phyloP scores from a whole-genome alignment of 805 yeast genomes.

The Saturnispora zaruensis region DNA sequence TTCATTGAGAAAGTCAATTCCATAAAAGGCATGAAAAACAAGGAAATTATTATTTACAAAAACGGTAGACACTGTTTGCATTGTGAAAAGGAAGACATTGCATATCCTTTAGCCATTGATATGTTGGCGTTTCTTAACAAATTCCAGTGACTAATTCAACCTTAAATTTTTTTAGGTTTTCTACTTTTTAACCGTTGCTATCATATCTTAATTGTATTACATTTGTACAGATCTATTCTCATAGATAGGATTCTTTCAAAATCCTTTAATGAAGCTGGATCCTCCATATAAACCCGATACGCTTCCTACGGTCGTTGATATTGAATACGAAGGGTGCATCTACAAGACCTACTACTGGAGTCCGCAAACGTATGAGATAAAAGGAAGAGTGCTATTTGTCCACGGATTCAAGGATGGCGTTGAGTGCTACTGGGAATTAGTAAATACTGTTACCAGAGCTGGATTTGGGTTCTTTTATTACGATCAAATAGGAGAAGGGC shows the following conservation, averaged over 20 bases:
- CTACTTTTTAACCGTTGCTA: not conserved
- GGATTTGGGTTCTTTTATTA: constrained; percentile 64
- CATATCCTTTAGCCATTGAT: constrained; percentile 27
- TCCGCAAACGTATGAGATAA: constrained; percentile 16
- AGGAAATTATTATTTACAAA: constrained; percentile 15
- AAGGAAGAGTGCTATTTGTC: constrained; percentile 51
- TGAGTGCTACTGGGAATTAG: constrained; percentile 38
- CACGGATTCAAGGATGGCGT: constrained; percentile 69
- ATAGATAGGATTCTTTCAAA: not conserved
- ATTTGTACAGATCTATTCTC: not conserved
- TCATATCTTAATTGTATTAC: not conserved
- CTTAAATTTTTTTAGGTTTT: not conserved
- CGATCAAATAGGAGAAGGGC: constrained; percentile 73
- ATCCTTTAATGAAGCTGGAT: not conserved
- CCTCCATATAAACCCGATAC: not conserved
- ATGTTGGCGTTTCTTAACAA: constrained; percentile 34
- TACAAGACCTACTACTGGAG: constrained; percentile 6
- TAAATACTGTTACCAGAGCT: constrained; percentile 39
- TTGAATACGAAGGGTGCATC: not conserved
- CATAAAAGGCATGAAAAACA: constrained; percentile 24
- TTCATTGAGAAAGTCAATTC: constrained; percentile 30
- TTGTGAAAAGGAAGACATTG: constrained; percentile 38
- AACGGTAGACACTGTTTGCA: constrained; percentile 38
- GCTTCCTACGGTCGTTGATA: not conserved
- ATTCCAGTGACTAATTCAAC: constrained; percentile 1